Percentiles rank a stretch among this genome's conserved stretches.
phyloP scores from a whole-genome alignment of 768 basidiomycete species.

The Amanita muscaria region DNA sequence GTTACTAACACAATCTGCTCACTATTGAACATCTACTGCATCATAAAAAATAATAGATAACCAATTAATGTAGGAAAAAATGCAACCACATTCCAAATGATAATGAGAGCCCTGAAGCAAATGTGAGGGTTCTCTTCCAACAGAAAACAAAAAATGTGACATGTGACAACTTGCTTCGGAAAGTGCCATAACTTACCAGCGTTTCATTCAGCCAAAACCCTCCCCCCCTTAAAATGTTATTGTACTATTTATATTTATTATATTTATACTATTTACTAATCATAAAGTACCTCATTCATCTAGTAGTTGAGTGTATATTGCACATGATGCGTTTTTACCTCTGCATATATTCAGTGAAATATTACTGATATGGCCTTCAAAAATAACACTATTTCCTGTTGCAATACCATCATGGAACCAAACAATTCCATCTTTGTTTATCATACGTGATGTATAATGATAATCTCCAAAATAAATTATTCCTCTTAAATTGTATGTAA shows the following conservation, averaged over 20 bases:
- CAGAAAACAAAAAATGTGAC: too few species aligned
- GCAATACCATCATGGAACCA: constrained; percentile 8
- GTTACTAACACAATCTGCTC: too few species aligned
- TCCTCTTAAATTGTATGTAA: background rate
- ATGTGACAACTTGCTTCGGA: too few species aligned
- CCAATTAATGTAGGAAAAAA: too few species aligned
- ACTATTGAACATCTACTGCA: too few species aligned
- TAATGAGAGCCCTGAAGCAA: too few species aligned
- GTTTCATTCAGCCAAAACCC: too few species aligned
- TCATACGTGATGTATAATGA: background rate
- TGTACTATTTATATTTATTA: background rate
- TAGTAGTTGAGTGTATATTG: background rate
- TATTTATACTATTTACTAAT: background rate
- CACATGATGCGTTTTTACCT: background rate
- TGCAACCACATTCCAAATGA: too few species aligned
- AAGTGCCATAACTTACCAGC: too few species aligned
- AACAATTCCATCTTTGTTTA: background rate
- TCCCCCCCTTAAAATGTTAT: too few species aligned
- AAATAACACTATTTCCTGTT: background rate
- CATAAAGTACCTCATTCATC: background rate
- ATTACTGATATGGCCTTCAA: background rate
- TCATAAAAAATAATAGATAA: too few species aligned
- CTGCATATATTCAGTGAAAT: constrained; percentile 1
- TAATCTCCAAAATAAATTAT: constrained; percentile 6
- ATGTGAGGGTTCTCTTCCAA: background rate